These are phyloP conservation scores for Ilex paraguariensis DNA, from an alignment of 305 asterid genomes.

Conservation along the genomic window DNA sequence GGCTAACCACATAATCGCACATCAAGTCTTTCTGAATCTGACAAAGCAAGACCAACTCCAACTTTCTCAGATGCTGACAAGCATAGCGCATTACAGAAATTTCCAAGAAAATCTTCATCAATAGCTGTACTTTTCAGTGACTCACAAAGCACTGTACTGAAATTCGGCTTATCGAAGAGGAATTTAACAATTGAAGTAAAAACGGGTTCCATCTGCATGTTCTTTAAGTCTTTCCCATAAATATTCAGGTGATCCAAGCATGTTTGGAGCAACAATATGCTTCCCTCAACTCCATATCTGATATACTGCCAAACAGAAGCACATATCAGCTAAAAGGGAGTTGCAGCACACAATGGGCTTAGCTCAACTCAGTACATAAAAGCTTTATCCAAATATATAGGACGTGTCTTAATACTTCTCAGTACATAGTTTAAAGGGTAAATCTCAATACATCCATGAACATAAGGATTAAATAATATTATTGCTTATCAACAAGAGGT, in stretches of 20 bases:
- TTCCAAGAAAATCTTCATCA: slow-evolving; percentile 65
- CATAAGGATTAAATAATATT: too few relatives aligned
- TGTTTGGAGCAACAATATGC: slow-evolving; percentile 66
- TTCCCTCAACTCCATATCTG: slow-evolving; percentile 60
- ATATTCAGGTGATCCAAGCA: slow-evolving; percentile 64
- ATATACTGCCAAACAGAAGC: slow-evolving; percentile 46
- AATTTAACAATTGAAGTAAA: slow-evolving; percentile 63
- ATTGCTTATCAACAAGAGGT: too few relatives aligned
- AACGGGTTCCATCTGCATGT: slow-evolving; percentile 51
- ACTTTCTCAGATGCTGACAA: slow-evolving; percentile 67
- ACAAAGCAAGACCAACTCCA: slow-evolving; percentile 83
- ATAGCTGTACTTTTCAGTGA: slow-evolving; percentile 51
- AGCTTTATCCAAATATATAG: not conserved
- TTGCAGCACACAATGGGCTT: slow-evolving; percentile 1
- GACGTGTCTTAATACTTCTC: too few relatives aligned
- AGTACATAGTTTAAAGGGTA: not conserved
- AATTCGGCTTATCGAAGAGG: slow-evolving; percentile 73
- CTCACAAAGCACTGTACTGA: slow-evolving; percentile 66
- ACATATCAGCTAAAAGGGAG: slow-evolving; percentile 13
- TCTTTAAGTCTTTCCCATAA: slow-evolving; percentile 57
- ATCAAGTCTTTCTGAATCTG: slow-evolving; percentile 64
- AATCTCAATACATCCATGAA: not conserved
- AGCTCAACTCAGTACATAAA: slow-evolving; percentile 1
- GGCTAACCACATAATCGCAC: slow-evolving; percentile 71
- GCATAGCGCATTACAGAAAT: slow-evolving; percentile 52